These are phyloP conservation scores for Ilyonectria robusta DNA, from an alignment of 2,329 filamentous ascomycete species.

Conservation along the genomic window DNA sequence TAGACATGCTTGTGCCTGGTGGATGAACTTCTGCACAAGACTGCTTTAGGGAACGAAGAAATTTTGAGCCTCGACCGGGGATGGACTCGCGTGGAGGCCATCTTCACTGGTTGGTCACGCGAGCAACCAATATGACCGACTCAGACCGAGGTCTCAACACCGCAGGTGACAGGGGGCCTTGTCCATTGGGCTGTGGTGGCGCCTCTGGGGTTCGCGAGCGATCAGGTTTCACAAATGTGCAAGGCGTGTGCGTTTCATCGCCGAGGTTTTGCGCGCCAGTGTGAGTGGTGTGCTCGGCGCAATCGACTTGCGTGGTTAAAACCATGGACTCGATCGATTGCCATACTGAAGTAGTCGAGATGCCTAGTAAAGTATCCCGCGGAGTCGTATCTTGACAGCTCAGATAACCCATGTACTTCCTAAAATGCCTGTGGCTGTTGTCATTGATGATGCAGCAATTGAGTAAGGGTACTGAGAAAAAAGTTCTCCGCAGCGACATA, in stretches of 20 bases:
- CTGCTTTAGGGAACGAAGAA: conserved; percentile 21
- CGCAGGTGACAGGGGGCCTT: conserved; percentile 10
- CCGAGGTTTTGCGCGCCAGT: not conserved
- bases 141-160: conserved; percentile 7
- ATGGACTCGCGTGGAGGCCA: conserved; percentile 8
- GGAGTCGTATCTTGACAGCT: not conserved
- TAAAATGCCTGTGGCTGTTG: not conserved
- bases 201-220: conserved; percentile 13
- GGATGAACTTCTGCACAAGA: conserved; percentile 17
- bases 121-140: conserved; percentile 7
- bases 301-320: not conserved
- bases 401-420: not conserved
- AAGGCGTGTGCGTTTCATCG: not conserved
- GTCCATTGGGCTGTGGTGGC: conserved; percentile 8
- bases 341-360: not conserved
- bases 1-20: not conserved
- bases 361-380: not conserved
- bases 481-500: not conserved
- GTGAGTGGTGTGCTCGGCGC: not conserved
- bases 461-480: not conserved
- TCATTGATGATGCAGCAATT: not conserved
- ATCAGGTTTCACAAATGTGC: conserved; percentile 11
- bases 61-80: conserved; percentile 22
- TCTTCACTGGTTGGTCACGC: conserved; percentile 16
- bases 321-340: not conserved